Conservation (phyloP, 2,329 filamentous ascomycete genomes). For the Calonectria pseudoturangicola region DNA sequence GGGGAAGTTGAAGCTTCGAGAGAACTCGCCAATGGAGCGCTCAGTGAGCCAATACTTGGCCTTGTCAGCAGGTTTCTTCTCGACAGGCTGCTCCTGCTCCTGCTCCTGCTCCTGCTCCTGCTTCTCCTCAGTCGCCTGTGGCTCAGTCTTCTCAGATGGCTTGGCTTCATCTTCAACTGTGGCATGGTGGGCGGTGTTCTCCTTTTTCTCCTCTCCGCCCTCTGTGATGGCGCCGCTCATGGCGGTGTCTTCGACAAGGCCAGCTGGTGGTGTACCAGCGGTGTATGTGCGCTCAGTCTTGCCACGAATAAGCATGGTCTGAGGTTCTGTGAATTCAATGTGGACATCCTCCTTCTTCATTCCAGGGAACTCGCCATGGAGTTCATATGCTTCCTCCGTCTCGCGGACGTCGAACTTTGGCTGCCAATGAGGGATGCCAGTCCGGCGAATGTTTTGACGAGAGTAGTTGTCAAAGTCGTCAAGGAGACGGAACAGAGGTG, state of each 20-base stretch:
- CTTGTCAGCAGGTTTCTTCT: slow-evolving; percentile 61
- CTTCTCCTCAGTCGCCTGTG: slow-evolving; percentile 37
- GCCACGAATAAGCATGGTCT: slow-evolving; percentile 83
- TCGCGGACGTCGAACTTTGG: slow-evolving; percentile 89
- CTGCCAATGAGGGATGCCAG: slow-evolving; percentile 74
- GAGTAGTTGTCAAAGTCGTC: slow-evolving; percentile 78
- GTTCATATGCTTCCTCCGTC: slow-evolving; percentile 80
- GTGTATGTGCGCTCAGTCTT: slow-evolving; percentile 79
- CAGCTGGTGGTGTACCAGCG: slow-evolving; percentile 69
- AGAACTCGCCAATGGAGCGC: slow-evolving; percentile 80
- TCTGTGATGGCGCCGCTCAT: slow-evolving; percentile 64
- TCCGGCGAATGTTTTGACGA: slow-evolving; percentile 59
- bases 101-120: slow-evolving; percentile 47
- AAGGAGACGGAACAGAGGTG: slow-evolving; percentile 78
- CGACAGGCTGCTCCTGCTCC: slow-evolving; percentile 50
- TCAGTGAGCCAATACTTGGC: slow-evolving; percentile 83
- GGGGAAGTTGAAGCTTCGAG: slow-evolving; percentile 81
- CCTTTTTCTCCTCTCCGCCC: slow-evolving; percentile 60
- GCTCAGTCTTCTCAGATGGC: slow-evolving; percentile 35
- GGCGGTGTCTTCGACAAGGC: slow-evolving; percentile 66
- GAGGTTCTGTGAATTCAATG: slow-evolving; percentile 86
- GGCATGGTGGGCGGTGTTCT: slow-evolving; percentile 68
- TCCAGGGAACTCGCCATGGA: slow-evolving; percentile 87
- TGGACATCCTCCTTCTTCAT: slow-evolving; percentile 83
- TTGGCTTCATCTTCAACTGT: slow-evolving; percentile 79